Evolutionary conservation across 371 early-diverging fungal species (phyloP).

Genomic region (Mucor mucedo): DNA sequence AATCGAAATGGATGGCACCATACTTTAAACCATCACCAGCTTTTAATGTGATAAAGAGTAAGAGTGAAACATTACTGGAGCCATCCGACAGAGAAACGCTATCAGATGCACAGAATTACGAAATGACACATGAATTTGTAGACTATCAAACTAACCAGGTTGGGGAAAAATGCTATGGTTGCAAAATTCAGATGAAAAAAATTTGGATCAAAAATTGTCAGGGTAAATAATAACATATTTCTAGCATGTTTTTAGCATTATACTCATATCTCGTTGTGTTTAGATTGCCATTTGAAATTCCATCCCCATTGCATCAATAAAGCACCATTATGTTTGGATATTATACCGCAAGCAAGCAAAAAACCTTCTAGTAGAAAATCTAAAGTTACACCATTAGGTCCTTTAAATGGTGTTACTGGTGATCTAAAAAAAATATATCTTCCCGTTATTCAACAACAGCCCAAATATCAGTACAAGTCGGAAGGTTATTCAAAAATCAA

Average conservation of each 20-base stretch:
- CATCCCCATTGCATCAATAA: conserved; percentile 3
- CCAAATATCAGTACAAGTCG: background rate
- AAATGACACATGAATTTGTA: conserved; percentile 3
- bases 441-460: background rate
- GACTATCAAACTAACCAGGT: conserved; percentile 7
- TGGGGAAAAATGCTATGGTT: conserved; percentile 14
- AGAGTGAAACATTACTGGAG: conserved; percentile 8
- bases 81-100: background rate
- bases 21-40: conserved; percentile 1
- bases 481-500: background rate
- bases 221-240: conserved; percentile 1
- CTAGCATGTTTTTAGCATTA: background rate
- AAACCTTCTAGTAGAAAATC: background rate
- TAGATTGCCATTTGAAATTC: conserved; percentile 16
- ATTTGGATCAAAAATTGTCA: conserved; percentile 14
- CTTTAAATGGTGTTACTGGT: background rate
- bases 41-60: conserved; percentile 10
- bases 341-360: background rate
- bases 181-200: conserved; percentile 8
- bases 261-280: background rate
- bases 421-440: background rate
- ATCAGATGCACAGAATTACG: background rate
- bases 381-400: background rate
- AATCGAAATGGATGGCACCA: conserved; percentile 62
- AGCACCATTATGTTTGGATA: background rate